phyloP scores from a whole-genome alignment of 192 early-diverging fungal species.

The Mortierella alpina region DNA sequence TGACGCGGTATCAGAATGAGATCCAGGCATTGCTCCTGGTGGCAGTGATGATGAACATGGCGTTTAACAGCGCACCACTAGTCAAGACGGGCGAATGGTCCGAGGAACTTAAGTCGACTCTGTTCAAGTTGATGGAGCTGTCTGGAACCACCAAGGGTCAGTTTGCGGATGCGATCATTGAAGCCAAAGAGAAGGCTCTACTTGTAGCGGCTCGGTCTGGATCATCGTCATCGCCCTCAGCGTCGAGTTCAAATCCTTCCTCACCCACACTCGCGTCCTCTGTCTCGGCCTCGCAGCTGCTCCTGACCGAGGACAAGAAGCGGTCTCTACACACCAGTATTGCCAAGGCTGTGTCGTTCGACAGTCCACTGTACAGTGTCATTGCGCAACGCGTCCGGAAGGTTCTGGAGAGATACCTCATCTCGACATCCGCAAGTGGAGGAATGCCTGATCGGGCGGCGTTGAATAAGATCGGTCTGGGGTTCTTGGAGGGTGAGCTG shows the following conservation, averaged over 20 bases:
- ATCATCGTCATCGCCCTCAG: background rate
- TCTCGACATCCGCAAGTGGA: conserved; percentile 15
- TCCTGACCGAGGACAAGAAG: conserved; percentile 22
- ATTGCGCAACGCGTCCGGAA: conserved; percentile 59
- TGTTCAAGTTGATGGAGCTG: conserved; percentile 42
- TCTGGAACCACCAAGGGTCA: conserved; percentile 25
- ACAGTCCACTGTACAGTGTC: conserved; percentile 66
- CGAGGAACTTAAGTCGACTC: conserved; percentile 40
- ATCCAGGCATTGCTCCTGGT: conserved; percentile 74
- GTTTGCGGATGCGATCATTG: conserved; percentile 27
- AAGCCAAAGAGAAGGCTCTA: conserved; percentile 27
- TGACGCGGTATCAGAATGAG: conserved; percentile 78
- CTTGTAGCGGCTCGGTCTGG: conserved; percentile 31
- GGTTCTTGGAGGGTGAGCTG: conserved; percentile 59
- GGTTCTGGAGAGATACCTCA: conserved; percentile 28
- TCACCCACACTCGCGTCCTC: background rate
- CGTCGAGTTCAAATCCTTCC: background rate
- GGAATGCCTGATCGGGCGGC: conserved; percentile 52
- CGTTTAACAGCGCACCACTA: conserved; percentile 68
- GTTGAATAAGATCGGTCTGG: conserved; percentile 63
- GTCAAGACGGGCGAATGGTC: conserved; percentile 18
- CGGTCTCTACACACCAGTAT: conserved; percentile 48
- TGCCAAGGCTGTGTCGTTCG: conserved; percentile 55
- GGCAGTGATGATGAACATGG: conserved; percentile 75
- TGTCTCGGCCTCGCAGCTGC: background rate